Percentiles rank a stretch among this genome's conserved stretches.
These are phyloP conservation scores for Dendrocalamus sinicus DNA, from an alignment of 176 grass and related monocot genomes.

Conservation along the genomic window DNA sequence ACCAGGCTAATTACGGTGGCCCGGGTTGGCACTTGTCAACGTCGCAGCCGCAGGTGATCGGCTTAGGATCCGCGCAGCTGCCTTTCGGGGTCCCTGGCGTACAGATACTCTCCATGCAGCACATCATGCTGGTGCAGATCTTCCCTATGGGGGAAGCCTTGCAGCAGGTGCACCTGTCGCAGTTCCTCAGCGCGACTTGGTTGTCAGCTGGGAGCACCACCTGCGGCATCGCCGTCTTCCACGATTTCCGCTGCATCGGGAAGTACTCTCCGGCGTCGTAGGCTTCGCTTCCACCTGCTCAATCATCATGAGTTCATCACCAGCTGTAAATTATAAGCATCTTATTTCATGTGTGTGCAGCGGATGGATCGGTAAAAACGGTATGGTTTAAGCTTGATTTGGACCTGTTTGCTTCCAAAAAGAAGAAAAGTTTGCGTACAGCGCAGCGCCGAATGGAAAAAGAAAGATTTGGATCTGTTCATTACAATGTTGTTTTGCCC, in stretches of 20 bases:
- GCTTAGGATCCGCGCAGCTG: background rate
- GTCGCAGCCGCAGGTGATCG: background rate
- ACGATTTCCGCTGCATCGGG: background rate
- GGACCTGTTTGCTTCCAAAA: too few relatives aligned
- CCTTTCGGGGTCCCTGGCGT: too few relatives aligned
- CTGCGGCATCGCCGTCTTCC: background rate
- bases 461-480: too few relatives aligned
- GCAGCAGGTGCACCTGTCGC: conserved; percentile 4
- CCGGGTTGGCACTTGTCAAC: background rate
- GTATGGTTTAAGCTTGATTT: too few relatives aligned
- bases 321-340: too few relatives aligned
- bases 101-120: background rate
- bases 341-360: too few relatives aligned
- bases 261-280: too few relatives aligned
- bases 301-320: background rate
- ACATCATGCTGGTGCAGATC: background rate
- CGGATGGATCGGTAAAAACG: too few relatives aligned
- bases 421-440: too few relatives aligned
- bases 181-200: background rate
- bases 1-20: background rate
- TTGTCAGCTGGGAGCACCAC: background rate
- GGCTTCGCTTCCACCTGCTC: background rate
- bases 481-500: too few relatives aligned
- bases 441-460: too few relatives aligned
- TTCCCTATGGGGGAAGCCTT: too few relatives aligned